Conservation (phyloP, 2,329 filamentous ascomycete species). For the Cercospora sp. region DNA sequence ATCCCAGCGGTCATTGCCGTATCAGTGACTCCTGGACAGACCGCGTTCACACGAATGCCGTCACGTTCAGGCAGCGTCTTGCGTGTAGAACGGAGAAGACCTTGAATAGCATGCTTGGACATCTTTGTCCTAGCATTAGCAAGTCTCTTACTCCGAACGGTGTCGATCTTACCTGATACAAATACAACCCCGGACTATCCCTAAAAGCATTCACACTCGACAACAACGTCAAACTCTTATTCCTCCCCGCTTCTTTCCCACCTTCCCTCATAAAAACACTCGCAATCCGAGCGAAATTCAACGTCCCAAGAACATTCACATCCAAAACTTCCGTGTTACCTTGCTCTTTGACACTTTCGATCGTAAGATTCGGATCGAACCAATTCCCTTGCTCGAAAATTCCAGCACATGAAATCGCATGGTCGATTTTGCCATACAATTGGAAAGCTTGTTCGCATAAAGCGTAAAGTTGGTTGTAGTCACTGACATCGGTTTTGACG, state of each 20-base stretch:
- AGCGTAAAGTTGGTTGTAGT: slow-evolving; percentile 49
- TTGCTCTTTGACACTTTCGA: slow-evolving; percentile 45
- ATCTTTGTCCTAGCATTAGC: slow-evolving; percentile 16
- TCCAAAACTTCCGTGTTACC: slow-evolving; percentile 45
- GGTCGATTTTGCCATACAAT: slow-evolving; percentile 51
- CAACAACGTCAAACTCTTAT: slow-evolving; percentile 46
- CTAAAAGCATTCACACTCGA: slow-evolving; percentile 53
- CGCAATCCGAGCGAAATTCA: slow-evolving; percentile 53
- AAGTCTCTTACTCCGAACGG: no score
- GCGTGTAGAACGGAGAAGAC: slow-evolving; percentile 29
- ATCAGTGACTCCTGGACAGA: slow-evolving; percentile 49
- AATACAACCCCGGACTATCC: slow-evolving; percentile 49
- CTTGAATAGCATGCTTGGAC: slow-evolving; percentile 33
- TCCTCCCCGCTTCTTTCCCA: slow-evolving; percentile 35
- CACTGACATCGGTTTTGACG: slow-evolving; percentile 48
- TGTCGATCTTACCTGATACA: slow-evolving; percentile 41
- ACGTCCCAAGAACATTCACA: slow-evolving; percentile 45
- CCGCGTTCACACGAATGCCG: slow-evolving; percentile 42
- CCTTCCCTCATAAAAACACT: slow-evolving; percentile 51
- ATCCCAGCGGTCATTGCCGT: slow-evolving; percentile 37
- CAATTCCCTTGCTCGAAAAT: slow-evolving; percentile 48
- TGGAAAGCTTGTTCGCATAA: slow-evolving; percentile 51
- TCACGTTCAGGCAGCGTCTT: slow-evolving; percentile 31
- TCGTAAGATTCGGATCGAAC: slow-evolving; percentile 48
- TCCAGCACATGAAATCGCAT: slow-evolving; percentile 52